Evolutionary conservation across 306 rosid species (phyloP).

Genomic region (Castanea sativa): DNA sequence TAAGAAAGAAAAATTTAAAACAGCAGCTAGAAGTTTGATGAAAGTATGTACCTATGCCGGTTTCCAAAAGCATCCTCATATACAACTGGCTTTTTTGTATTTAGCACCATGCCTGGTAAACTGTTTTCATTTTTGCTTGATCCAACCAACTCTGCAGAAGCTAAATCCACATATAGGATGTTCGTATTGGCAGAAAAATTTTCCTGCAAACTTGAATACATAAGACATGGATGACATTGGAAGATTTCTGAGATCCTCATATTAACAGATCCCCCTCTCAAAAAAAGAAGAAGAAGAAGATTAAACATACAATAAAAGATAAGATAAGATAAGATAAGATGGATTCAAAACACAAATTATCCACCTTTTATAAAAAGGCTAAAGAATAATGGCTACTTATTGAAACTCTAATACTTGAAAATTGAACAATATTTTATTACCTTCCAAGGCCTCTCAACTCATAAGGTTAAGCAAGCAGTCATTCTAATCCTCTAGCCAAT

Average conservation of each 20-base stretch:
- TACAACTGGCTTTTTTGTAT: constrained; percentile 62
- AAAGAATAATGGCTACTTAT: background rate
- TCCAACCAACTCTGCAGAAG: constrained; percentile 74
- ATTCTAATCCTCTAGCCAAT: background rate
- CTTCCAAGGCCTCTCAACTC: background rate
- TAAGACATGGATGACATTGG: constrained; percentile 40
- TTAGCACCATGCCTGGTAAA: constrained; percentile 98
- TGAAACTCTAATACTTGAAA: background rate
- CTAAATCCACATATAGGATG: constrained; percentile 84
- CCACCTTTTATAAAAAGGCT: background rate
- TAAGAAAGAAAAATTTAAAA: background rate
- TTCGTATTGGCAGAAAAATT: constrained; percentile 94
- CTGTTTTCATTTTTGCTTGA: constrained; percentile 63
- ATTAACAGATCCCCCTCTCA: no score
- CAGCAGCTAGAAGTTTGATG: background rate
- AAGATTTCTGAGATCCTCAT: background rate
- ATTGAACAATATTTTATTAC: background rate
- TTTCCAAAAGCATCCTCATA: constrained; percentile 75
- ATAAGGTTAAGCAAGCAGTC: background rate
- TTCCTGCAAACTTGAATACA: constrained; percentile 72
- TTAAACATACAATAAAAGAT: background rate
- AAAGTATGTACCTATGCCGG: constrained; percentile 52
- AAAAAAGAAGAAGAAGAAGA: no score
- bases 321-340: background rate
- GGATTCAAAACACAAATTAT: no score